Percentiles rank a stretch among this genome's conserved stretches.
phyloP scores from a whole-genome alignment of 2,329 filamentous ascomycete species.

The Cordyceps tenuipes region DNA sequence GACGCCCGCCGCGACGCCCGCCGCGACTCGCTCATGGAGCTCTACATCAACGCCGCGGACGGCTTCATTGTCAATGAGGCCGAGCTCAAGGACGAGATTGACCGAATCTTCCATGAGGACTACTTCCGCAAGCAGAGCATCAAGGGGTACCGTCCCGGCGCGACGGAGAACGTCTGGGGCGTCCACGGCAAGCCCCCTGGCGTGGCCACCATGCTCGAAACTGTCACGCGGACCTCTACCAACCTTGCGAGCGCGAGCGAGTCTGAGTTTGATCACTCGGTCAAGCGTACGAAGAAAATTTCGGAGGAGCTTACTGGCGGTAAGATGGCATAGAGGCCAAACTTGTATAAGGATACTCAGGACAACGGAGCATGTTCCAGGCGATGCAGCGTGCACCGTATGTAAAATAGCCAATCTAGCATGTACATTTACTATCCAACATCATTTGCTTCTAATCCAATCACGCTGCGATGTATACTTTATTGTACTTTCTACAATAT shows the following conservation, averaged over 20 bases:
- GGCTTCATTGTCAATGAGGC: constrained; percentile 77
- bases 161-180: constrained; percentile 46
- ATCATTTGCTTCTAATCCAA: not conserved
- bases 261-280: constrained; percentile 36
- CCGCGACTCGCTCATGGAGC: constrained; percentile 66
- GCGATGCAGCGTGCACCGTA: not conserved
- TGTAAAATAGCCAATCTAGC: constrained; percentile 9
- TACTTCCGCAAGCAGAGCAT: constrained; percentile 36
- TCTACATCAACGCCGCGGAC: constrained; percentile 76
- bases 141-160: constrained; percentile 22
- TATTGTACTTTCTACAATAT: not conserved
- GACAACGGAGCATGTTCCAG: constrained; percentile 3
- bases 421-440: constrained; percentile 9
- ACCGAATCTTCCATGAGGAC: constrained; percentile 64
- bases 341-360: not conserved
- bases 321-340: constrained; percentile 37
- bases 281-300: constrained; percentile 45
- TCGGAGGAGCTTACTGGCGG: constrained; percentile 53
- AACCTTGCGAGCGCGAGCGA: constrained; percentile 29
- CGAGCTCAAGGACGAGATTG: constrained; percentile 66
- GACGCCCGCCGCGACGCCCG: constrained; percentile 47
- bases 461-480: not conserved
- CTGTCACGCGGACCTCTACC: constrained; percentile 25
- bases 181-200: constrained; percentile 36
- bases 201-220: constrained; percentile 36